Percentiles rank a stretch among this genome's conserved stretches.
Conservation (phyloP, 257 asterid genomes). For the Cordia subcordata region DNA sequence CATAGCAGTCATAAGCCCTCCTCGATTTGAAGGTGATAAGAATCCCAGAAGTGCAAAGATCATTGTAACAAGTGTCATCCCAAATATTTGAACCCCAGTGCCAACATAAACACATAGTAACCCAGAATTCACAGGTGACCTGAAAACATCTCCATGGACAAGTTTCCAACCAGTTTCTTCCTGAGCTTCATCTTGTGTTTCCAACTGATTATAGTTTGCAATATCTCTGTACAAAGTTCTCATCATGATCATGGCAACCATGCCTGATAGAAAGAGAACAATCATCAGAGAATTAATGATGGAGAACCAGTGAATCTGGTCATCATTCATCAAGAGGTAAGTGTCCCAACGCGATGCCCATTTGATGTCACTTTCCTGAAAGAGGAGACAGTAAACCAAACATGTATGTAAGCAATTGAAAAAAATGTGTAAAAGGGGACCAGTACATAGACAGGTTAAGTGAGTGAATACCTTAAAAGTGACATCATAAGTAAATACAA, state of each 20-base stretch:
- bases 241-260: conserved; percentile 98
- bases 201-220: conserved; percentile 83
- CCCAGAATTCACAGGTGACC: conserved; percentile 66
- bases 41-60: conserved; percentile 75
- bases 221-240: conserved; percentile 85
- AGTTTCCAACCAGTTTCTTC: conserved; percentile 96
- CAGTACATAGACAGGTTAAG: not conserved
- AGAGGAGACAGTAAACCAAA: conserved; percentile 5
- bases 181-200: conserved; percentile 88
- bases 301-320: conserved; percentile 93
- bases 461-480: conserved; percentile 50
- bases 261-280: conserved; percentile 89
- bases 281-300: conserved; percentile 90
- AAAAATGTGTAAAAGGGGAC: conserved; percentile 1
- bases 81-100: conserved; percentile 76
- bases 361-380: conserved; percentile 70
- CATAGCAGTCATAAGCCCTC: conserved; percentile 94
- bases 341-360: conserved; percentile 98
- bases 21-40: conserved; percentile 86
- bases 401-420: not conserved
- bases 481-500: conserved; percentile 69
- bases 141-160: conserved; percentile 81
- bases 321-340: conserved; percentile 89
- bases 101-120: conserved; percentile 77
- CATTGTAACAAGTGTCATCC: conserved; percentile 87